phyloP scores from a whole-genome alignment of 2,329 filamentous ascomycete genomes.

The Xylaria sp. region DNA sequence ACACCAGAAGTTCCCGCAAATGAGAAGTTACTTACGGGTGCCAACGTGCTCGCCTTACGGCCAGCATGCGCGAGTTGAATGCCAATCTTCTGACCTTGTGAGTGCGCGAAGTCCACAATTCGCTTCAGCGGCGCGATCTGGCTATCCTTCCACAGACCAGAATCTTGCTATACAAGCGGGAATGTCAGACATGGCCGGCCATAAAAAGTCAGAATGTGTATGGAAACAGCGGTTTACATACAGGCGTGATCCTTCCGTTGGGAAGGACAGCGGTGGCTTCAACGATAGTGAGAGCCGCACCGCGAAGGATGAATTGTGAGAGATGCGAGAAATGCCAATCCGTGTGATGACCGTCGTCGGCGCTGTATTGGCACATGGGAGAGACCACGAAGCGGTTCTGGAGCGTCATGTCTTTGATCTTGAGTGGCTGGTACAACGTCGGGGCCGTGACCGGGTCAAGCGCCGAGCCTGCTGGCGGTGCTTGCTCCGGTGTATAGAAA shows the following conservation, averaged over 20 bases:
- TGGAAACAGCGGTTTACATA: too few species aligned
- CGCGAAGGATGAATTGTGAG: slow-evolving; percentile 77
- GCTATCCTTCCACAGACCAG: slow-evolving; percentile 82
- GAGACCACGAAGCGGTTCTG: slow-evolving; percentile 64
- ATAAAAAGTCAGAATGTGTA: not conserved
- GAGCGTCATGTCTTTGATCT: slow-evolving; percentile 58
- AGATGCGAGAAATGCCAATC: slow-evolving; percentile 84
- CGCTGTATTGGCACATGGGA: slow-evolving; percentile 67
- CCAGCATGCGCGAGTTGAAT: slow-evolving; percentile 86
- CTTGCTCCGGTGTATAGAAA: slow-evolving; percentile 61
- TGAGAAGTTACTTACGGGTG: slow-evolving; percentile 45
- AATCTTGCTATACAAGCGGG: slow-evolving; percentile 57
- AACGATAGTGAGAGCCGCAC: slow-evolving; percentile 74
- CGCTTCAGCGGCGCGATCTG: slow-evolving; percentile 76
- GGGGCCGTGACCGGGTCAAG: slow-evolving; percentile 50
- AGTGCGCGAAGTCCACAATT: slow-evolving; percentile 79
- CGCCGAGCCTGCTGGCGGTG: slow-evolving; percentile 56
- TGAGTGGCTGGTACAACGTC: slow-evolving; percentile 62
- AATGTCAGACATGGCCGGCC: not conserved
- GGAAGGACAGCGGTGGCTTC: slow-evolving; percentile 79
- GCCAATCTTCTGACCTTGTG: slow-evolving; percentile 75
- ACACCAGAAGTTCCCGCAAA: not conserved
- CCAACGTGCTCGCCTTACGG: slow-evolving; percentile 65
- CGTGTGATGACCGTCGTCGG: slow-evolving; percentile 70
- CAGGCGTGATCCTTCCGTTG: slow-evolving; percentile 80